Conservation (phyloP, 768 basidiomycete species). For the Tephrocybe rancida region DNA sequence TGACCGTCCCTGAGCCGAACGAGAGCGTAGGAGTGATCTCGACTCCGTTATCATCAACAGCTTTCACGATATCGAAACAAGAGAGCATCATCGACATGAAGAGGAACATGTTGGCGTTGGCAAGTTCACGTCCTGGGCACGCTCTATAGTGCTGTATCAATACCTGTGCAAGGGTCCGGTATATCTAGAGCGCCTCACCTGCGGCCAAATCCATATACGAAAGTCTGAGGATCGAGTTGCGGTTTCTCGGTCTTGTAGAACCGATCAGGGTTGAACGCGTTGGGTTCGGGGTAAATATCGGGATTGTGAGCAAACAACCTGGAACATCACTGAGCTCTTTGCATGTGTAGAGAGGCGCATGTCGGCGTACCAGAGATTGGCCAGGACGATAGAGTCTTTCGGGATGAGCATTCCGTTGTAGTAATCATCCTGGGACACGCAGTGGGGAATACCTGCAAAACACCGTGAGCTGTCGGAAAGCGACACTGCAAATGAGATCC, state of each 20-base stretch:
- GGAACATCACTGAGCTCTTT: neutral
- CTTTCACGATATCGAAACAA: constrained; percentile 31
- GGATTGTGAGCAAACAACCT: constrained; percentile 38
- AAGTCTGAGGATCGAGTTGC: constrained; percentile 31
- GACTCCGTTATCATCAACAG: constrained; percentile 28
- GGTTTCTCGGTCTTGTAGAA: constrained; percentile 37
- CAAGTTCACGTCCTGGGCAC: constrained; percentile 39
- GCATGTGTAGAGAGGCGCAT: neutral
- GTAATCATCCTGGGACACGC: constrained; percentile 39
- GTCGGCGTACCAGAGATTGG: constrained; percentile 31
- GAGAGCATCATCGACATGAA: constrained; percentile 29
- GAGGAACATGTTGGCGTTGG: constrained; percentile 22
- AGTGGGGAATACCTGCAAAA: constrained; percentile 33
- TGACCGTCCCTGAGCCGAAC: constrained; percentile 16
- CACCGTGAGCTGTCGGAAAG: constrained; percentile 4
- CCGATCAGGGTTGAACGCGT: constrained; percentile 46
- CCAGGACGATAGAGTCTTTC: constrained; percentile 37
- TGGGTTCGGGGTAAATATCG: constrained; percentile 34
- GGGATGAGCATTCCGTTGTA: constrained; percentile 50
- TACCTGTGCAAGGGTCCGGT: neutral
- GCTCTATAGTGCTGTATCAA: constrained; percentile 20
- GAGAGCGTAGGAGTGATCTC: constrained; percentile 13
- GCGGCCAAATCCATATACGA: constrained; percentile 42
- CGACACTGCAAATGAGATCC: neutral
- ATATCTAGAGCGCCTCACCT: constrained; percentile 26